phyloP scores from a whole-genome alignment of 2,329 filamentous ascomycete genomes.

The Calonectria pteridis region DNA sequence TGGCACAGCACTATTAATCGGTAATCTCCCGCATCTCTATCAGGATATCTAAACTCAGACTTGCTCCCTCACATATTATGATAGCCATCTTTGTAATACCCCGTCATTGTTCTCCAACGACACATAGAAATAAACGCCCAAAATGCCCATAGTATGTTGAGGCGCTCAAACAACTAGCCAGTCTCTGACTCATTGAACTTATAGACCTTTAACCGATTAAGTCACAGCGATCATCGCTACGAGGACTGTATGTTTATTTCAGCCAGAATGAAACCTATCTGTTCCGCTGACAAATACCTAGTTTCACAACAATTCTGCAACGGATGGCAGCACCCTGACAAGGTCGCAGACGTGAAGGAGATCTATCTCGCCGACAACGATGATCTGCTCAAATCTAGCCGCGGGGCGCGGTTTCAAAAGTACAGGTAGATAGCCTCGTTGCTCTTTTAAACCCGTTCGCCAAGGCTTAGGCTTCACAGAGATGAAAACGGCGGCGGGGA shows the following conservation, averaged over 20 bases:
- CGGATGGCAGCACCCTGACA: neutral
- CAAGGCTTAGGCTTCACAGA: neutral
- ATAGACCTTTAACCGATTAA: neutral
- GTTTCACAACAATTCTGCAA: neutral
- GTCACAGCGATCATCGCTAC: neutral
- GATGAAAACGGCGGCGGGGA: neutral
- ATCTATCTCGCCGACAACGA: neutral
- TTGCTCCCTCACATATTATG: neutral
- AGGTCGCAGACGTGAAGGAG: neutral
- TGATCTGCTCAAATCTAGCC: neutral
- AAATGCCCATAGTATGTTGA: neutral
- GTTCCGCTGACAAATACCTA: neutral
- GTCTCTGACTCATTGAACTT: neutral
- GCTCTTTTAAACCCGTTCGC: neutral
- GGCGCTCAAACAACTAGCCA: accelerated
- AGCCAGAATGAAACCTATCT: no score
- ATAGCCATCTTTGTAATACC: neutral
- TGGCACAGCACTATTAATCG: neutral
- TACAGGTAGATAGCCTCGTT: neutral
- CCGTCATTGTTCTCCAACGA: neutral
- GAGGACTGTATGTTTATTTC: neutral
- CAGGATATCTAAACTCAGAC: neutral
- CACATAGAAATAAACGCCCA: neutral
- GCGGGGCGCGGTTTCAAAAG: neutral
- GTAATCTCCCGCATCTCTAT: neutral